These are phyloP conservation scores for Sphaerosporella brunnea DNA, from an alignment of 495 filamentous ascomycete genomes.

Conservation along the genomic window DNA sequence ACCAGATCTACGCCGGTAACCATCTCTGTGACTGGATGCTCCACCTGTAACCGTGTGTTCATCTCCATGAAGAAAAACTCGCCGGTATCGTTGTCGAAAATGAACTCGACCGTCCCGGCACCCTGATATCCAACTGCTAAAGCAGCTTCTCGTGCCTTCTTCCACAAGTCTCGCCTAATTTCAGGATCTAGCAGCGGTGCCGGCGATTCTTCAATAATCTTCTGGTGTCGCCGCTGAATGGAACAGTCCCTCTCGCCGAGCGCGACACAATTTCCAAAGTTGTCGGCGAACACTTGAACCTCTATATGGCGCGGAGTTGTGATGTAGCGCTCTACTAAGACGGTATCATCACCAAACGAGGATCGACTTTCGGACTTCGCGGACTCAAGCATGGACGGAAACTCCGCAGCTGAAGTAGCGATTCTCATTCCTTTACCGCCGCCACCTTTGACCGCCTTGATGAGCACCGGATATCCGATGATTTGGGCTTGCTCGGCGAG, in stretches of 20 bases:
- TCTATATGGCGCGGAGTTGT: conserved; percentile 89
- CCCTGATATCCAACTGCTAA: conserved; percentile 87
- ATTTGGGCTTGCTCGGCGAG: conserved; percentile 56
- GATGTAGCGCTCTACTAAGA: conserved; percentile 94
- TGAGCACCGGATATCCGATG: conserved; percentile 78
- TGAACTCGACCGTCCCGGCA: conserved; percentile 95
- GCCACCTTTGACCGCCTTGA: conserved; percentile 93
- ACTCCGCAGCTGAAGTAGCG: conserved; percentile 52
- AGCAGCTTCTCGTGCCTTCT: conserved; percentile 76
- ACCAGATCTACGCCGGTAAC: conserved; percentile 90
- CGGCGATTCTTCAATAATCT: conserved; percentile 92
- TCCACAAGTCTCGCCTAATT: conserved; percentile 77
- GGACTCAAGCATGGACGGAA: conserved; percentile 61
- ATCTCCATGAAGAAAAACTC: conserved; percentile 99
- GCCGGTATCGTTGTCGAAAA: conserved; percentile 86
- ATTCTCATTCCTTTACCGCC: conserved; percentile 99
- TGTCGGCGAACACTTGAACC: conserved; percentile 93
- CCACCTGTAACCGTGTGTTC: conserved; percentile 93
- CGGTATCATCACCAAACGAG: conserved; percentile 90
- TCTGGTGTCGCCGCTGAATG: conserved; percentile 79
- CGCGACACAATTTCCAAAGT: conserved; percentile 66
- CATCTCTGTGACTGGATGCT: conserved; percentile 95
- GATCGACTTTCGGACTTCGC: conserved; percentile 80
- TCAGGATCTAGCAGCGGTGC: conserved; percentile 67
- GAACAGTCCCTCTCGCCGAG: conserved; percentile 78